phyloP scores from a whole-genome alignment of 306 rosid genomes.

The Sicyos baderoa region DNA sequence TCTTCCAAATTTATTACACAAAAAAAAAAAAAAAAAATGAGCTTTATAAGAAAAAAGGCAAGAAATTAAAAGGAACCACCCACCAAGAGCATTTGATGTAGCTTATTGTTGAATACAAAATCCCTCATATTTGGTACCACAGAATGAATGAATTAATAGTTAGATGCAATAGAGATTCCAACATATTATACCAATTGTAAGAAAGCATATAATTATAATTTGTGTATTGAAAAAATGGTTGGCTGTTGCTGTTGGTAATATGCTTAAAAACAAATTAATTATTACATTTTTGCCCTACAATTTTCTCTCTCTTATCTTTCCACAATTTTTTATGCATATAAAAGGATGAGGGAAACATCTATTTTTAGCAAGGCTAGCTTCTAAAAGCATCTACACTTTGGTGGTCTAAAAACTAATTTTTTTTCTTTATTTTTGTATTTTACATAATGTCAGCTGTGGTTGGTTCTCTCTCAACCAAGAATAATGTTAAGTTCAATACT shows the following conservation, averaged over 20 bases:
- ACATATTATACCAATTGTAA: neutral
- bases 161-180: neutral
- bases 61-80: neutral
- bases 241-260: neutral
- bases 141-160: neutral
- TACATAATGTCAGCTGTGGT: neutral
- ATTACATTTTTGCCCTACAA: neutral
- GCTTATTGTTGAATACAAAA: constrained; percentile 12
- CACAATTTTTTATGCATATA: neutral
- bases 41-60: too few relatives aligned
- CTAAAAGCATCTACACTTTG: constrained; percentile 1
- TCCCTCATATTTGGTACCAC: neutral
- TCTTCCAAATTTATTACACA: too few relatives aligned
- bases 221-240: constrained; percentile 2
- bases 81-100: neutral
- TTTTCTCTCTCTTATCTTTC: neutral
- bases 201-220: neutral
- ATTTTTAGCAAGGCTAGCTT: neutral
- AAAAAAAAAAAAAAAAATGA: neutral
- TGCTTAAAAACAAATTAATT: neutral
- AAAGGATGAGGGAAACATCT: neutral
- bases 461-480: neutral
- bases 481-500: neutral
- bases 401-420: neutral
- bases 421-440: neutral